Base-by-base conservation (phyloP, 2,329 filamentous ascomycete genomes). In the Ascochyta viciae-villosae region DNA sequence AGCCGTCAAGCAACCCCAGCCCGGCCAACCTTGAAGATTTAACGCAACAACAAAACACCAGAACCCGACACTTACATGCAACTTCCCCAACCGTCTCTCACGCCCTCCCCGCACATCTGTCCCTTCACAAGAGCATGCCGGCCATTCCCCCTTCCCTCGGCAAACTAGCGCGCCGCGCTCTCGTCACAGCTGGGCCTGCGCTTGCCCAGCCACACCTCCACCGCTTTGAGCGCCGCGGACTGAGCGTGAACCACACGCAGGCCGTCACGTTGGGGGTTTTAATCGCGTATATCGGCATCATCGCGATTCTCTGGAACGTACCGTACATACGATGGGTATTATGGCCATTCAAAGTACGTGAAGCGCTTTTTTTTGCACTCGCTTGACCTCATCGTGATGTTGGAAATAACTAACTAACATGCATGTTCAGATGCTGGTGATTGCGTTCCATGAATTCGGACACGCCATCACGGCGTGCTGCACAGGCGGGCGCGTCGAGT, bases 391-490 rank as follows among this genome's bases (percentile, higher is more conserved):
- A 16, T 16, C 13, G 15, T 16, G 22, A 4, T 4, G 40, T 45
- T 40, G 27, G 9, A 29, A 29, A 10, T 44, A 39, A 55, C 41
- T 44, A 39, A 55, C 41, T 55, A 34, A 55, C 16, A 27, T 10
- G 3, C 7, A 22, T 10, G 3, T 4, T 4, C 15, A 89, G 87
- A 92, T 92, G 89, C 83, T 93, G 19, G 89, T 91, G 47, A 92
- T 93, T 61, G 90, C 90, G 34, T 93, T 92, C 74, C 90, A 93
- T 76, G 90, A 93, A 67, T 83, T 92, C 68, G 86, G 88, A 12
- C 90, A 93, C 75, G 90, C 90, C 44, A 84, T 91, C 65, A 86
- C 86, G 1, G 88, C 89, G 35, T 83, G 88, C 60, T 84, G 87
- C 57, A 93, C 90, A 0, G 90, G 90, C 50, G 90, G 90, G 4